phyloP scores from a whole-genome alignment of 768 basidiomycete genomes.

The Pholiota molesta region DNA sequence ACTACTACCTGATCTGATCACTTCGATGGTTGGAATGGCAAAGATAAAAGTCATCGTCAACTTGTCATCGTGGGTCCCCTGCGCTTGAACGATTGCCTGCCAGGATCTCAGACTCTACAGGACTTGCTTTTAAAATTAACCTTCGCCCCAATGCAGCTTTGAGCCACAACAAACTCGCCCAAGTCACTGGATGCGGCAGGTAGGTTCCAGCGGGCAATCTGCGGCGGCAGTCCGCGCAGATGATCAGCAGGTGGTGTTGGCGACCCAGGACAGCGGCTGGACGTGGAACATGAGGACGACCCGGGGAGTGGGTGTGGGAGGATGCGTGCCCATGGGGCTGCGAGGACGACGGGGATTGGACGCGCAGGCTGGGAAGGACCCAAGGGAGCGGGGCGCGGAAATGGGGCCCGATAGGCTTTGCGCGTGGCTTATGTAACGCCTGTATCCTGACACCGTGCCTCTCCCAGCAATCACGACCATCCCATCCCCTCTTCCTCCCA shows the following conservation, averaged over 20 bases:
- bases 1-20: too few relatives aligned
- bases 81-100: too few relatives aligned
- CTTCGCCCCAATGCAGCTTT: neutral
- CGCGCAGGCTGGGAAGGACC: neutral
- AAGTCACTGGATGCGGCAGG: neutral
- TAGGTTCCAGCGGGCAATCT: neutral
- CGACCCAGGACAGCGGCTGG: neutral
- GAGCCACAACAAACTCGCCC: neutral
- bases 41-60: too few relatives aligned
- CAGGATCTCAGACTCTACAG: too few relatives aligned
- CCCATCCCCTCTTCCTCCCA: neutral
- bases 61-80: too few relatives aligned
- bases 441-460: neutral
- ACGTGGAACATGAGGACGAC: neutral
- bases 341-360: neutral
- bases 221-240: neutral
- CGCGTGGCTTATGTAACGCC: neutral
- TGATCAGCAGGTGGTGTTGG: neutral
- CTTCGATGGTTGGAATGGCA: too few relatives aligned
- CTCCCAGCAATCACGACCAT: neutral
- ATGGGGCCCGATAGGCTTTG: constrained; percentile 1
- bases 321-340: neutral
- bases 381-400: neutral
- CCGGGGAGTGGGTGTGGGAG: neutral
- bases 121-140: neutral